Evolutionary conservation across 345 rosid genomes (phyloP), one percentile per base, ranked within the genome.

Genomic region (Salix koriyanagi): DNA sequence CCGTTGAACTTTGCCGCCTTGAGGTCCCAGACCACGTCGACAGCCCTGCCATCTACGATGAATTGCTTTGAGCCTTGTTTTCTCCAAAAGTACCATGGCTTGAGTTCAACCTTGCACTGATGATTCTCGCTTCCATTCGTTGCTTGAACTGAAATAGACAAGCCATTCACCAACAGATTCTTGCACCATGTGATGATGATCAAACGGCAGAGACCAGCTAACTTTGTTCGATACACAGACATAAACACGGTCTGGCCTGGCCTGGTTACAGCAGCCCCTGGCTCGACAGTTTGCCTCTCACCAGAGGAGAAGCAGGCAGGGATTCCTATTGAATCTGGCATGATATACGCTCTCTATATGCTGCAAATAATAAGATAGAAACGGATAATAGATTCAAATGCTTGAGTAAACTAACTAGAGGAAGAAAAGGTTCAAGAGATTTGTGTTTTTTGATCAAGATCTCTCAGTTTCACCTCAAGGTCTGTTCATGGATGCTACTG

Each of bases 71-170:
- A 84, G 4, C 93, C 93, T 78, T 88, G 90, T 80, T 85, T 88
- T 74, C 85, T 85, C 91, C 89, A 85, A 66, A 90, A 90, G 71
- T 75, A 79, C 93, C 93, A 90, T 15, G 90, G 90, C 81, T 88
- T 90, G 30, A 86, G 78, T 58, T 89, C 90, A 19, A 86, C 70
- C 65, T 86, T 87, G 83, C 88, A 85, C 30, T 71, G 73, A 15
- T 77, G 54, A 34, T 67, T 80, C 7, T 80, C 79, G 5, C 75
- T 66, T 11, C 75, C 79, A 5, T 77, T 79, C 7, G 80, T 62
- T n/a, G 85, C 83, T 71, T 88, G 84, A 65, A 89, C 83, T 2
- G 90, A 81, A 76, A 89, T 67, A 12, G 86, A 85, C 1, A 89
- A 83, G 23, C 90, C 88, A 26, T 86, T 91, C 1, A 85, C 75